phyloP scores from a whole-genome alignment of 2,329 filamentous ascomycete genomes.

The Dactylellina haptotyla region DNA sequence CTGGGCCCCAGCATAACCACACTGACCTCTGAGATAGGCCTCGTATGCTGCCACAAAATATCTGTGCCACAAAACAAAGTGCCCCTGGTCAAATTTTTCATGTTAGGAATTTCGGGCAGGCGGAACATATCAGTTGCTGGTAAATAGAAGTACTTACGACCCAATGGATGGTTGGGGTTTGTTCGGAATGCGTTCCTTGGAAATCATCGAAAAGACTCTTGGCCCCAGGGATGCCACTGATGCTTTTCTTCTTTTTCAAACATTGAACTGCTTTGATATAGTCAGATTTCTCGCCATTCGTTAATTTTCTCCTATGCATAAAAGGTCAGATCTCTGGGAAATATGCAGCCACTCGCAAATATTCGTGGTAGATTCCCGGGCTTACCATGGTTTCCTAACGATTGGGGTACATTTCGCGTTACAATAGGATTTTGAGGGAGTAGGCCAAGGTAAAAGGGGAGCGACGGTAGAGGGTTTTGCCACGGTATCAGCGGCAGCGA shows the following conservation, averaged over 20 bases:
- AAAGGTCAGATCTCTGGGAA: neutral
- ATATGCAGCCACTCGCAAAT: neutral
- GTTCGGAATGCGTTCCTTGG: conserved; percentile 51
- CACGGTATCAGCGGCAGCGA: no score
- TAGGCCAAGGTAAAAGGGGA: conserved; percentile 21
- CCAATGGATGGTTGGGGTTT: conserved; percentile 50
- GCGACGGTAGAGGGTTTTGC: neutral
- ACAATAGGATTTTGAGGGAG: conserved; percentile 9
- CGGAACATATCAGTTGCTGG: neutral
- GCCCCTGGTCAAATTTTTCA: conserved; percentile 29
- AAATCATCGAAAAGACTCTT: conserved; percentile 54
- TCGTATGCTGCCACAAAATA: conserved; percentile 60
- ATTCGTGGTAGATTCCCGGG: neutral
- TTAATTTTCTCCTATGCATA: conserved; percentile 50
- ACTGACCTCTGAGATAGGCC: conserved; percentile 58
- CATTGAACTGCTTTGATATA: conserved; percentile 54
- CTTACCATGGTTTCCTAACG: conserved; percentile 34
- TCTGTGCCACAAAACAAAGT: conserved; percentile 62
- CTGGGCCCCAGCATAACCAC: conserved; percentile 60
- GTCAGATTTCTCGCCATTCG: conserved; percentile 37
- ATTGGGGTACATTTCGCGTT: conserved; percentile 19
- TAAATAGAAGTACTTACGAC: conserved; percentile 27
- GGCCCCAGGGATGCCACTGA: conserved; percentile 44
- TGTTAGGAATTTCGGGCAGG: neutral
- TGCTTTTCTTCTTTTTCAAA: conserved; percentile 27